phyloP scores from a whole-genome alignment of 164 flowering plant genomes.

The Annona squamosa region DNA sequence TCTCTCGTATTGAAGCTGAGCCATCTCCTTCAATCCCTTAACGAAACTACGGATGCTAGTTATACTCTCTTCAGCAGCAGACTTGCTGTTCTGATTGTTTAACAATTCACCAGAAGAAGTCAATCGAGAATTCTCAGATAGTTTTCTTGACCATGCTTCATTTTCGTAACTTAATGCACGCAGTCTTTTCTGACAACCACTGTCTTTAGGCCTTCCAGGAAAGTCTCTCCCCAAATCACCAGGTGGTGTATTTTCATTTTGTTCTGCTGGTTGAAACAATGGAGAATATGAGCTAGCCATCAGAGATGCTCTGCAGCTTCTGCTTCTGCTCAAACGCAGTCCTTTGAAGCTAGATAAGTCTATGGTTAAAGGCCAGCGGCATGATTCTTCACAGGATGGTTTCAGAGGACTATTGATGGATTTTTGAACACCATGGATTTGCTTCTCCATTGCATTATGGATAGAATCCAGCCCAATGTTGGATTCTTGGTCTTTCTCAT shows the following conservation, averaged over 20 bases:
- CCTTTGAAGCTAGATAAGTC: conserved; percentile 19
- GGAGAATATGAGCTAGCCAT: conserved; percentile 18
- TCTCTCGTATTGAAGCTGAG: conserved; percentile 52
- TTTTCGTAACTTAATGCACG: conserved; percentile 21
- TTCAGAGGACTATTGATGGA: conserved; percentile 27
- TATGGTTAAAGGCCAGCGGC: conserved; percentile 22
- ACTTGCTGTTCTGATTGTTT: conserved; percentile 16
- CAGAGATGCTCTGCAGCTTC: conserved; percentile 48
- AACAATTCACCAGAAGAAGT: conserved; percentile 19
- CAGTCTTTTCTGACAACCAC: conserved; percentile 18
- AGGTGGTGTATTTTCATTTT: conserved; percentile 34
- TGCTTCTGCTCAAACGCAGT: conserved; percentile 37
- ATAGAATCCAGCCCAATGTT: conserved; percentile 10
- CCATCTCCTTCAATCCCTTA: conserved; percentile 75
- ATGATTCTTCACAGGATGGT: conserved; percentile 27
- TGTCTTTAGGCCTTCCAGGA: conserved; percentile 27
- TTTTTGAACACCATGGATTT: conserved; percentile 32
- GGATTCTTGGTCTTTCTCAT: conserved; percentile 16
- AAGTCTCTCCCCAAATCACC: conserved; percentile 31
- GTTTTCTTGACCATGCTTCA: conserved; percentile 22
- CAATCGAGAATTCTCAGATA: conserved; percentile 30
- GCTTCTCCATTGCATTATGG: conserved; percentile 28
- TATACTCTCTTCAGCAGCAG: conserved; percentile 53
- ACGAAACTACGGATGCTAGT: conserved; percentile 73
- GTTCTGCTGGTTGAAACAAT: conserved; percentile 22